Evolutionary conservation across 495 filamentous ascomycete species (phyloP).

Genomic region (Podospora comata): DNA sequence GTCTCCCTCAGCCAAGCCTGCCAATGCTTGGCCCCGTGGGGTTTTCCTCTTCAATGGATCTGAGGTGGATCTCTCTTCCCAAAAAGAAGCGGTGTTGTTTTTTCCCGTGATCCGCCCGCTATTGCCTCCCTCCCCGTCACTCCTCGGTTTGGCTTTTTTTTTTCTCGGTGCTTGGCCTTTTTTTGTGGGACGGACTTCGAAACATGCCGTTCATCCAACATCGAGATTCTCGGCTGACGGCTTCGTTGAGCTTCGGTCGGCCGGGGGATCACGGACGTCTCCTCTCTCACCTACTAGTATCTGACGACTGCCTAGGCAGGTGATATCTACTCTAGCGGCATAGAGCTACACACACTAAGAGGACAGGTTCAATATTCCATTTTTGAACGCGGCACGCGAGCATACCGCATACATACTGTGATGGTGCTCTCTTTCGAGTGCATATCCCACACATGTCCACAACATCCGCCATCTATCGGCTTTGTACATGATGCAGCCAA

Average conservation of each 20-base stretch:
- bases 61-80: background rate
- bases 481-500: background rate
- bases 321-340: no score
- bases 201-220: background rate
- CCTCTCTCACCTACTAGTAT: background rate
- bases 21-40: slow-evolving; percentile 12
- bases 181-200: background rate
- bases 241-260: background rate
- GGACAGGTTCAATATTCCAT: background rate
- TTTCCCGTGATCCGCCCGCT: background rate
- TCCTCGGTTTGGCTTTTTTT: background rate
- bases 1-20: background rate
- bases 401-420: background rate
- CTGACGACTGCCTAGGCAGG: no score
- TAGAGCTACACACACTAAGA: no score
- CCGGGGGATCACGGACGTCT: background rate
- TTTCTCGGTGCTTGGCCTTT: background rate
- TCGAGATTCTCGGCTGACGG: background rate
- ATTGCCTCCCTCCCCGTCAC: background rate
- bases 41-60: background rate
- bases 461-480: background rate
- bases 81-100: background rate
- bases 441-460: no score
- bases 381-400: background rate
- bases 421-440: background rate